These are phyloP conservation scores for Penicillium egyptiacum DNA, from an alignment of 495 filamentous ascomycete genomes.

Conservation along the genomic window DNA sequence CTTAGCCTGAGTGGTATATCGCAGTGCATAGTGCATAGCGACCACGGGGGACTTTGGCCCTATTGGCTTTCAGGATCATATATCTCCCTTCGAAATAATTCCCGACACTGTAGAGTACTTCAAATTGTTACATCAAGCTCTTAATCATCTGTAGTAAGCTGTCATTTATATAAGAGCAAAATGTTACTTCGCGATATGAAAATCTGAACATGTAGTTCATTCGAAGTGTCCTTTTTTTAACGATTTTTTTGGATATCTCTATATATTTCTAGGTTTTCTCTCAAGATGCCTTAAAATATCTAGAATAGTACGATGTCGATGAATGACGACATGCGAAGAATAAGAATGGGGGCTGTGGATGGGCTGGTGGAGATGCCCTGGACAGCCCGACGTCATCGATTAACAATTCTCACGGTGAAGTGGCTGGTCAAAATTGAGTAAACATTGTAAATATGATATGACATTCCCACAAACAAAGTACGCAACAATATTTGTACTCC, in stretches of 20 bases:
- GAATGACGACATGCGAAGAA: conserved; percentile 1
- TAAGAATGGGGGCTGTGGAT: not conserved
- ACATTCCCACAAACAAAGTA: not conserved
- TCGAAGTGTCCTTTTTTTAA: too few relatives aligned
- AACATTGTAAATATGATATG: not conserved
- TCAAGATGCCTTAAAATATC: too few relatives aligned
- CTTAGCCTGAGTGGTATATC: conserved; percentile 1
- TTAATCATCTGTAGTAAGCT: not conserved
- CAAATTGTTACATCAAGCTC: not conserved
- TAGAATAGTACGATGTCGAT: too few relatives aligned
- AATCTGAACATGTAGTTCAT: not conserved
- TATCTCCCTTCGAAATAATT: not conserved
- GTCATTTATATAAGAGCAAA: not conserved
- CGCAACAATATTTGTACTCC: not conserved
- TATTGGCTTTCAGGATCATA: not conserved
- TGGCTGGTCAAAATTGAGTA: not conserved
- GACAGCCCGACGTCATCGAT: conserved; percentile 21
- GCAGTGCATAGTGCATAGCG: not conserved
- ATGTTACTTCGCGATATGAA: not conserved
- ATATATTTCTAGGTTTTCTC: too few relatives aligned
- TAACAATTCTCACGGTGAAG: not conserved
- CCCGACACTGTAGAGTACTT: not conserved
- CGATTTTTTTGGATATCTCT: too few relatives aligned
- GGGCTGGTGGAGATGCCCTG: conserved; percentile 1
- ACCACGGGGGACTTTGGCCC: not conserved